Base-by-base conservation (phyloP, 2,329 filamentous ascomycete species). In the Neoscytalidium dimidiatum region DNA sequence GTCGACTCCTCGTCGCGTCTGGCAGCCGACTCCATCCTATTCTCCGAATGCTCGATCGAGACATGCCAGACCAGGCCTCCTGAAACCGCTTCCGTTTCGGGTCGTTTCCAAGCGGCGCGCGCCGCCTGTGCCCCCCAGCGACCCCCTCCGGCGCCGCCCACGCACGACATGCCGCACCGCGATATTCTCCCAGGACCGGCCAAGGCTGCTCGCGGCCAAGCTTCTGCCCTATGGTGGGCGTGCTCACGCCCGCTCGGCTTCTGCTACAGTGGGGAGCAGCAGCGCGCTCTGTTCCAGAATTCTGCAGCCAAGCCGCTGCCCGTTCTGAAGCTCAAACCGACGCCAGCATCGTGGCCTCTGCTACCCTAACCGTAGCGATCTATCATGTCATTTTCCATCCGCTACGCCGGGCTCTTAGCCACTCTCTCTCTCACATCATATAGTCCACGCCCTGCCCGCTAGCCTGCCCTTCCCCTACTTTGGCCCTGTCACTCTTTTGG, bases 401-500 rank as follows among this genome's bases (percentile, higher is more conserved):
- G n/a, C n/a, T n/a, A n/a, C n/a, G n/a, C n/a, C n/a, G n/a, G n/a
- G n/a, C n/a, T 17, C 19, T 35, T 9, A 19, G n/a, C n/a, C 13
- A 41, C 26, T 29, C 31, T 43, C 17, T 13, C 51, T 51, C 48
- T 31, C 44, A 26, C 48, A 26, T 33, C 61, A 53, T 58, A 64
- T 64, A 64, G 26, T 23, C 38, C 38, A 4, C 41, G 62, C 49
- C 33, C 38, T 31, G 62, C 43, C 51, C 52, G 41, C 49, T 8
- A 9, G 19, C 51, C 31, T 46, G 48, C 38, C 41, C 46, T 51
- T 57, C 43, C 62, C 52, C 62, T 64, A 64, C 51, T 58, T 64
- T 64, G 62, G 51, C 62, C 62, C 52, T 58, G 62, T 64, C 62
- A 43, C 62, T 64, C 62, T 64, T 64, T 64, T 64, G 62, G 26